phyloP scores from a whole-genome alignment of 2,329 filamentous ascomycete species.

The Talaromyces rugulosus region DNA sequence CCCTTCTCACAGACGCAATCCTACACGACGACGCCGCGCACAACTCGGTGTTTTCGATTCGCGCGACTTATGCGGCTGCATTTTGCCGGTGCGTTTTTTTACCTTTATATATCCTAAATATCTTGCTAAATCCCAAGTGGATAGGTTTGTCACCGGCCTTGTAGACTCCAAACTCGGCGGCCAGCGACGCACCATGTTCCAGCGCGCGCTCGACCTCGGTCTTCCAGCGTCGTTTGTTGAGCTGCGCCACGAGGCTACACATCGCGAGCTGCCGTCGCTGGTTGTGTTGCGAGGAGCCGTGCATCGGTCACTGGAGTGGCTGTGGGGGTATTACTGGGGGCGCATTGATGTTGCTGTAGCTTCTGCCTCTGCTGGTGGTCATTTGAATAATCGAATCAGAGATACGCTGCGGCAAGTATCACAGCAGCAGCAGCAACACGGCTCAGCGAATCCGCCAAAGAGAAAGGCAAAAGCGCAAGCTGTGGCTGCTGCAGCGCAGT shows the following conservation, averaged over 20 bases:
- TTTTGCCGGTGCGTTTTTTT: constrained; percentile 36
- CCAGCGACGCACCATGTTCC: constrained; percentile 38
- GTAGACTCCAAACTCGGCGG: constrained; percentile 41
- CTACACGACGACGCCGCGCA: constrained; percentile 38
- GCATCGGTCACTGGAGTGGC: constrained; percentile 70
- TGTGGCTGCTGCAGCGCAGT: constrained; percentile 18
- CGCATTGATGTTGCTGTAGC: constrained; percentile 36
- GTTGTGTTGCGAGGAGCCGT: constrained; percentile 67
- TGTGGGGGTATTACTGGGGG: constrained; percentile 85
- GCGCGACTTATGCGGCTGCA: constrained; percentile 42
- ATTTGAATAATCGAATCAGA: background rate
- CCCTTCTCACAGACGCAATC: constrained; percentile 43
- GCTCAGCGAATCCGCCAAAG: constrained; percentile 15
- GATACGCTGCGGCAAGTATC: background rate
- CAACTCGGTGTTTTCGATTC: constrained; percentile 42
- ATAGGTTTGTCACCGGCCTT: constrained; percentile 42
- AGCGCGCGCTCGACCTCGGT: constrained; percentile 37
- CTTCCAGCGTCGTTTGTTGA: constrained; percentile 72
- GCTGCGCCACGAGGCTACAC: constrained; percentile 82
- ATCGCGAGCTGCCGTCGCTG: constrained; percentile 78
- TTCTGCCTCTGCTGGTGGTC: background rate
- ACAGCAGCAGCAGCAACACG: background rate
- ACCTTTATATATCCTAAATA: no score
- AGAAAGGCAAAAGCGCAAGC: constrained; percentile 28
- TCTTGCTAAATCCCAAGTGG: background rate